Evolutionary conservation across 2,329 filamentous ascomycete genomes (phyloP), one percentile per base, ranked within the genome.

Genomic region (Xylaria sp.): DNA sequence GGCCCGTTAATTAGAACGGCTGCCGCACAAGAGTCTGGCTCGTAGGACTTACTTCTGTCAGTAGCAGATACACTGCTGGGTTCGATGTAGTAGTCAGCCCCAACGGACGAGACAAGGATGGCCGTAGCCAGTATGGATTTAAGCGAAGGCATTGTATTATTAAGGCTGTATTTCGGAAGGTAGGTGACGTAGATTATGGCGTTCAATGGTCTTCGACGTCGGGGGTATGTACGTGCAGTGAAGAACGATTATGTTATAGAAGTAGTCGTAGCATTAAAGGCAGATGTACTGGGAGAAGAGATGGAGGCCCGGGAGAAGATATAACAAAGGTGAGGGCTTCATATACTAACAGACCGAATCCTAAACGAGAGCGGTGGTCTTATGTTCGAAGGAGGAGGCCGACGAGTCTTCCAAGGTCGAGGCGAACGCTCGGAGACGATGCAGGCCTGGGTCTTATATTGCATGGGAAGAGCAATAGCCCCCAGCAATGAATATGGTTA

Each of bases 1-100:
- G 22, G 50, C 50, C 29, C 26, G 21, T n/a, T n/a, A n/a, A 44
- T 65, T 63, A 64, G 60, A 26, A 54, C 26, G 21, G 50, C 18
- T 24, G 7, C 11, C 3, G 1, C 11, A 20, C 2, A 24, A 34
- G 21, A 50, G n/a, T 40, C 21, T 39, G 38, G 34, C 16, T 39
- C 17, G 26, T 26, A 40, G 16, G 41, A 70, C 84, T 52, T 76
- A 86, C 84, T 70, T 72, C 82, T 78, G 44, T 71, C 72, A 43
- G 73, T 61, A 34, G 83, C 61, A 2, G 79, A 66, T 2, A 92
- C 88, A 26, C 72, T 80, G 16, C 75, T 63, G 3, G 89, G 88
- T 47, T 89, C 78, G 68, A 92, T 86, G 26, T 62, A 60, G 66
- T 86, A 85, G 64, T 85, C 77, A 58, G 78, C 79, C 60, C 81